Evolutionary conservation across 1,139 yeast species (phyloP).

Genomic region (Blastobotrys buckinghamii): DNA sequence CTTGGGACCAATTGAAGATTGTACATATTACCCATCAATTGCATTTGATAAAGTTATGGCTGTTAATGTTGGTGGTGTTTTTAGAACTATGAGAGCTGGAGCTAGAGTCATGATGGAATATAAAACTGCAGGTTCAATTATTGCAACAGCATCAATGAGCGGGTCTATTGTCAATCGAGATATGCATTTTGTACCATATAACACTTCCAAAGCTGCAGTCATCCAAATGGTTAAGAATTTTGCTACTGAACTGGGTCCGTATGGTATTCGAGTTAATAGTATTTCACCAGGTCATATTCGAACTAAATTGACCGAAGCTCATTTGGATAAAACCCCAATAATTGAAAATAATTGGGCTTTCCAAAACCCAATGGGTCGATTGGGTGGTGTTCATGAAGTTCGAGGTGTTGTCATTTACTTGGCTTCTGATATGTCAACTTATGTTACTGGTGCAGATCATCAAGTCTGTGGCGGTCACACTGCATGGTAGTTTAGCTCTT

Average conservation of each 20-base stretch:
- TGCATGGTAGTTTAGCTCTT: constrained; percentile 40
- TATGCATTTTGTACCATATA: constrained; percentile 75
- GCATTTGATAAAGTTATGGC: constrained; percentile 69
- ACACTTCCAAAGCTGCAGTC: constrained; percentile 79
- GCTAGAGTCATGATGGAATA: constrained; percentile 54
- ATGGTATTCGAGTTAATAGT: constrained; percentile 63
- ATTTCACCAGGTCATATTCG: constrained; percentile 76
- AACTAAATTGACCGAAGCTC: constrained; percentile 43
- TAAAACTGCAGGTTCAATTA: constrained; percentile 49
- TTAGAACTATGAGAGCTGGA: constrained; percentile 58
- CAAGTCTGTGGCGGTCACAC: constrained; percentile 81
- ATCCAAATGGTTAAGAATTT: constrained; percentile 65
- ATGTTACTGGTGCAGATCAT: constrained; percentile 73
- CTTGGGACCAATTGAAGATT: constrained; percentile 5
- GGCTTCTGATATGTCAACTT: constrained; percentile 64
- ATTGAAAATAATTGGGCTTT: constrained; percentile 30
- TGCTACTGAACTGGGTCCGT: constrained; percentile 81
- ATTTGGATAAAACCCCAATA: constrained; percentile 25
- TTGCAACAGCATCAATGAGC: constrained; percentile 81
- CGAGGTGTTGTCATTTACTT: constrained; percentile 71
- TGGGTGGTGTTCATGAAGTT: constrained; percentile 45
- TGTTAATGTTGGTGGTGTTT: constrained; percentile 74
- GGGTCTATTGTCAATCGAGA: constrained; percentile 77
- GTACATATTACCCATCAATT: constrained; percentile 20
- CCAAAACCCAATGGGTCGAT: constrained; percentile 29